These are phyloP conservation scores for Wickerhamiella domercqiae DNA, from an alignment of 805 yeast genomes.

Conservation along the genomic window DNA sequence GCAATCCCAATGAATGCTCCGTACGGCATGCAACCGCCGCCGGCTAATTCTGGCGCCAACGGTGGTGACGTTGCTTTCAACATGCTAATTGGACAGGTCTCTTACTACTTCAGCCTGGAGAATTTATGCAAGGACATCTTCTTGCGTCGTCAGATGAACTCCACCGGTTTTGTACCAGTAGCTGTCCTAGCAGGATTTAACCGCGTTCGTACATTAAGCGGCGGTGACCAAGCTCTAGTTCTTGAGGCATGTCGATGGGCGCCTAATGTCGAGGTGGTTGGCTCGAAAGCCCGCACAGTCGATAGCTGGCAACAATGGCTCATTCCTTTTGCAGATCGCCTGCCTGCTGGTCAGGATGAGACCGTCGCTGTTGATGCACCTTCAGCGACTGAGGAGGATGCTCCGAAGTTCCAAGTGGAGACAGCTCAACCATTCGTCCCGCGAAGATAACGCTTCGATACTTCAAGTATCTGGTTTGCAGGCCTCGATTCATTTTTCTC, in stretches of 20 bases:
- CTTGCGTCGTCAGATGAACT: slow-evolving; percentile 67
- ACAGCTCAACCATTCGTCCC: slow-evolving; percentile 26
- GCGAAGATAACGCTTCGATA: slow-evolving; percentile 12
- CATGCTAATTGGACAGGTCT: slow-evolving; percentile 45
- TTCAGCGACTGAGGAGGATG: slow-evolving; percentile 7
- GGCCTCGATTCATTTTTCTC: too few relatives aligned
- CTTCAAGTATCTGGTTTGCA: too few relatives aligned
- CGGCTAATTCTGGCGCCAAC: neutral
- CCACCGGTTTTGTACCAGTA: slow-evolving; percentile 57
- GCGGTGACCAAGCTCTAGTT: slow-evolving; percentile 38
- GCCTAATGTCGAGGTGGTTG: slow-evolving; percentile 37
- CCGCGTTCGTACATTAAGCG: slow-evolving; percentile 54
- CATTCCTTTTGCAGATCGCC: slow-evolving; percentile 37
- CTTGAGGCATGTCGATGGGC: slow-evolving; percentile 41
- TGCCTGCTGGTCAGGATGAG: slow-evolving; percentile 33
- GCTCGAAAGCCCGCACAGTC: slow-evolving; percentile 45
- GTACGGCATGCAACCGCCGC: neutral
- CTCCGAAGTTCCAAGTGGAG: slow-evolving; percentile 23
- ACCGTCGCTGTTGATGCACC: slow-evolving; percentile 16
- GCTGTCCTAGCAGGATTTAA: slow-evolving; percentile 50
- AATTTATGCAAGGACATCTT: slow-evolving; percentile 74
- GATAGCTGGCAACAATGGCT: slow-evolving; percentile 54
- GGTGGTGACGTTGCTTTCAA: slow-evolving; percentile 9
- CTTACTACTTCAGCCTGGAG: slow-evolving; percentile 80
- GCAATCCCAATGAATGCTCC: slow-evolving; percentile 5